Percentiles rank a stretch among this genome's conserved stretches.
These are phyloP conservation scores for Dipodascopsis uninucleata DNA, from an alignment of 805 yeast species.

Conservation along the genomic window DNA sequence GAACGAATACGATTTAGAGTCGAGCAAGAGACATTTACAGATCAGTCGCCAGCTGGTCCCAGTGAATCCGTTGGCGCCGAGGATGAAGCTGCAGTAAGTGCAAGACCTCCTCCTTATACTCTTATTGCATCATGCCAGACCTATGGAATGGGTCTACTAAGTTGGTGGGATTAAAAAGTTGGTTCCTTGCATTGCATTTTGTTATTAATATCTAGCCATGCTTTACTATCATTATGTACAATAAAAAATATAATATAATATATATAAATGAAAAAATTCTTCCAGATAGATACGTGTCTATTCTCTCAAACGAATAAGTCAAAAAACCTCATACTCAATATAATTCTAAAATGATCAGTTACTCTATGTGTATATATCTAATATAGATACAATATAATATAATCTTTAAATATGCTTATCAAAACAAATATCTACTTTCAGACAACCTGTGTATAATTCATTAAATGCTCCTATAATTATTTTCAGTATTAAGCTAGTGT, in stretches of 20 bases:
- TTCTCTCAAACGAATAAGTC: too few species aligned
- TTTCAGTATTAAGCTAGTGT: too few species aligned
- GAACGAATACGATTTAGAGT: slow-evolving; percentile 89
- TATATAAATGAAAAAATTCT: too few species aligned
- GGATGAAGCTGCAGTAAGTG: slow-evolving; percentile 23
- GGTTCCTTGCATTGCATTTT: slow-evolving; percentile 1
- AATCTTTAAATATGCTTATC: neutral
- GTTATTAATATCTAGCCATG: neutral
- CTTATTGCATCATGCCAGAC: slow-evolving; percentile 86
- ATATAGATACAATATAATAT: neutral
- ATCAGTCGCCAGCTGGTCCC: slow-evolving; percentile 67
- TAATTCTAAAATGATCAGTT: too few species aligned
- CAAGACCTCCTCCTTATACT: slow-evolving; percentile 70
- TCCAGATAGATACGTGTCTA: too few species aligned
- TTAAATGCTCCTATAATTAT: too few species aligned
- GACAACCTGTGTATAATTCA: too few species aligned
- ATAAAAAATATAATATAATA: neutral
- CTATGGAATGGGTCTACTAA: slow-evolving; percentile 93
- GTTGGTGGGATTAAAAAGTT: slow-evolving; percentile 81
- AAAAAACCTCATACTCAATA: too few species aligned
- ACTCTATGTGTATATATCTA: neutral
- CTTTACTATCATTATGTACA: neutral
- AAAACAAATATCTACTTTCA: too few species aligned
- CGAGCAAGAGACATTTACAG: slow-evolving; percentile 82
- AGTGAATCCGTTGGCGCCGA: slow-evolving; percentile 27